Evolutionary conservation across 2,329 filamentous ascomycete genomes (phyloP).

Genomic region (Biscogniauxia sp.): DNA sequence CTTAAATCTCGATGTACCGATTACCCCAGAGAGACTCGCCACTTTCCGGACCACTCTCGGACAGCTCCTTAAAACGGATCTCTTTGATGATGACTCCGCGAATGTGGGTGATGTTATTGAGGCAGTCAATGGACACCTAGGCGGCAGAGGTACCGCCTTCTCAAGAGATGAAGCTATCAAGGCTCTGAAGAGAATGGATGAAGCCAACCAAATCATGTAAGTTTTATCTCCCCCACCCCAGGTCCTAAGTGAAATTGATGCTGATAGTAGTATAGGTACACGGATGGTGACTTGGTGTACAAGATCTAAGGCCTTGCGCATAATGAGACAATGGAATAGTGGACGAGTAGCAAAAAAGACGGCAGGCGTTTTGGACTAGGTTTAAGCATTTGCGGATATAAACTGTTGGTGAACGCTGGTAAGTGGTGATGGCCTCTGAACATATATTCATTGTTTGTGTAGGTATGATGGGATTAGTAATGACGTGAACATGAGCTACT

Average conservation of each 20-base stretch:
- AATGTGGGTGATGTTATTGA: slow-evolving; percentile 70
- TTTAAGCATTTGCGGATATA: background rate
- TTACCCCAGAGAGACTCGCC: slow-evolving; percentile 62
- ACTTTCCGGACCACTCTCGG: slow-evolving; percentile 80
- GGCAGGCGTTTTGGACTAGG: slow-evolving; percentile 4
- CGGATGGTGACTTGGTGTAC: slow-evolving; percentile 34
- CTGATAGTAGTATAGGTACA: slow-evolving; percentile 30
- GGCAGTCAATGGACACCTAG: slow-evolving; percentile 74
- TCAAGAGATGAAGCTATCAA: slow-evolving; percentile 68
- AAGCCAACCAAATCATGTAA: slow-evolving; percentile 89
- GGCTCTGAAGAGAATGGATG: slow-evolving; percentile 77
- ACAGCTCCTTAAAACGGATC: slow-evolving; percentile 71
- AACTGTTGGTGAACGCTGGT: background rate
- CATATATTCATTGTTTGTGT: background rate
- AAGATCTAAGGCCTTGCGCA: slow-evolving; percentile 26
- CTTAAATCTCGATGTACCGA: slow-evolving; percentile 44
- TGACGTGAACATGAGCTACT: background rate
- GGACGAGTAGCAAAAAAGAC: slow-evolving; percentile 10
- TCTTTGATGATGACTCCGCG: slow-evolving; percentile 88
- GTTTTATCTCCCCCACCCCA: slow-evolving; percentile 36
- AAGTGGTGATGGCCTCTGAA: background rate
- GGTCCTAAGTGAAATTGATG: background rate
- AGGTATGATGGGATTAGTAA: background rate
- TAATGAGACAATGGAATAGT: slow-evolving; percentile 3
- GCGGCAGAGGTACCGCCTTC: slow-evolving; percentile 59